Conservation (phyloP, 2,329 filamentous ascomycete species). For the Diaporthe aspalathi region DNA sequence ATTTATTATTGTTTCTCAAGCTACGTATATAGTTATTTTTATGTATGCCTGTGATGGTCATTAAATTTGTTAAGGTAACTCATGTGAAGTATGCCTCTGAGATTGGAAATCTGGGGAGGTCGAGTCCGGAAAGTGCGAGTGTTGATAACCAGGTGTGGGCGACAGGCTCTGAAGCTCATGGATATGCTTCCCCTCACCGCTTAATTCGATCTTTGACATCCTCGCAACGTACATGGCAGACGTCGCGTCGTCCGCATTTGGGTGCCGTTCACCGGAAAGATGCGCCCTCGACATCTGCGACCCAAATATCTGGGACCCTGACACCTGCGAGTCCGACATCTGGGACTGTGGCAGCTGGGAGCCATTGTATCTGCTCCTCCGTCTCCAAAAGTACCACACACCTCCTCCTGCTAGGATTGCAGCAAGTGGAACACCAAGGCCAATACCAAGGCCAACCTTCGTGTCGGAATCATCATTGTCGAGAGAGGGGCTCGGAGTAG, state of each 20-base stretch:
- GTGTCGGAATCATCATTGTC: background rate
- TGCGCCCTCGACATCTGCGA: background rate
- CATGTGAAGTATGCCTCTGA: background rate
- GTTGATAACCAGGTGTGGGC: background rate
- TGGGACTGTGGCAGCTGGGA: background rate
- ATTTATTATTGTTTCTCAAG: too few species aligned
- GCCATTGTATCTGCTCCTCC: background rate
- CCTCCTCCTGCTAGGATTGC: background rate
- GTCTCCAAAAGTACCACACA: background rate
- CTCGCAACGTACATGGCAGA: background rate
- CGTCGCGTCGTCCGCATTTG: background rate
- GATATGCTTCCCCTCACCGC: background rate
- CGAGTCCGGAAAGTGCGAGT: background rate
- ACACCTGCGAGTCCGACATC: background rate
- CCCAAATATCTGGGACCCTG: background rate
- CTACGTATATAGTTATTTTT: too few species aligned
- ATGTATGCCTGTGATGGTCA: too few species aligned
- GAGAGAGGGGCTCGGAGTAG: background rate
- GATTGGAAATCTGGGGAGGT: background rate
- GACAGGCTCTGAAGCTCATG: conserved; percentile 10
- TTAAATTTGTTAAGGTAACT: background rate
- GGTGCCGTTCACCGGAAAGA: background rate
- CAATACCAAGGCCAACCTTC: background rate
- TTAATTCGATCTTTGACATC: background rate
- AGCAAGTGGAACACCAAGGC: background rate